Base-by-base conservation (phyloP, 306 rosid species). In the Prosopis cineraria region DNA sequence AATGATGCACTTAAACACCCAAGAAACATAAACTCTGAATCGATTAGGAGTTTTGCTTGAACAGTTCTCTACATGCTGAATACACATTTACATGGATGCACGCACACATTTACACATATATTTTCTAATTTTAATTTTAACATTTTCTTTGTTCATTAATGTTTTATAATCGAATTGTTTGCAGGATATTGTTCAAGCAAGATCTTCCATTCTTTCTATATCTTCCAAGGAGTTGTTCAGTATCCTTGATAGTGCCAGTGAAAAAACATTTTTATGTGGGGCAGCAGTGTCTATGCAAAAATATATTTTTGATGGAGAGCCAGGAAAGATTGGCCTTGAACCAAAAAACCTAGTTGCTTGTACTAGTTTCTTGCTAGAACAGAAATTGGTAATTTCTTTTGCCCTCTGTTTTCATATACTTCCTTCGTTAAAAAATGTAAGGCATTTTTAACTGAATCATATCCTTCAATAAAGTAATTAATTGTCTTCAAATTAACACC, bases 331-430 rank as follows among this genome's bases (percentile, higher is more conserved):
- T 67, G 93, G 93, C 56, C 93, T 93, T 73, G 99, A 95, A 79
- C 83, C 87, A 10, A 93, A 91, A 70, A 95, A 95, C 84, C 75
- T 95, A 59, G 90, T 95, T 83, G 96, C 99, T 75, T 95, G 94
- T 88, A 81, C 90, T 77, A 90, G 98, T 87, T 95, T 93, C 85
- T 76, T 95, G 89, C 82, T 93, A 74, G 99, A 95, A 86, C 97
- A 88, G 84, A 91, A 84, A 86, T 63, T 95, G 99, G 99, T 95
- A 86, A 68, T 25, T 72, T 14, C 40, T 53, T 24, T 25, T 55
- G 79, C 45, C 56, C 39, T 22, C 41, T 63, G 25, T 36, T 69
- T 62, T 30, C 10, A 17, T 56, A 14, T 60, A n/a, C n/a, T n/a
- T n/a, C n/a, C n/a, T n/a, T n/a, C n/a, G n/a, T n/a, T n/a, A n/a